These are phyloP conservation scores for Ophiocordyceps camponoti-rufipedis DNA, from an alignment of 2,329 filamentous ascomycete species.

Conservation along the genomic window DNA sequence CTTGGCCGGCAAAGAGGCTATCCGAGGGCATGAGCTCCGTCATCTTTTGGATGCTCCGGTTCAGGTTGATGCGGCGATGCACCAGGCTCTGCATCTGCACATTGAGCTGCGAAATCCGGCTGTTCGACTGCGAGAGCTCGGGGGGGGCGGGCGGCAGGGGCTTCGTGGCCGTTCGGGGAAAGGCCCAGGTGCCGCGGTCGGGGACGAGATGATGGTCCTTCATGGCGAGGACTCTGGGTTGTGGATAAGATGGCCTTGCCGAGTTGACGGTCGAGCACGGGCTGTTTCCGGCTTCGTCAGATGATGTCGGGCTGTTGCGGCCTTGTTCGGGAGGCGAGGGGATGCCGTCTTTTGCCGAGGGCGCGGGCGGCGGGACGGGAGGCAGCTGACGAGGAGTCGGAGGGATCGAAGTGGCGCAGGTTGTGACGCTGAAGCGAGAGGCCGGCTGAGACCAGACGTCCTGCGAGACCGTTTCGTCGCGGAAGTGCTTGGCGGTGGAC, in stretches of 20 bases:
- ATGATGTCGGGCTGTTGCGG: not conserved
- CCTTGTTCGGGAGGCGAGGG: not conserved
- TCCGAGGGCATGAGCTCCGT: constrained; percentile 60
- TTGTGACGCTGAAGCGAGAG: constrained; percentile 47
- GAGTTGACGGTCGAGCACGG: constrained; percentile 8
- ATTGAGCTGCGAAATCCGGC: constrained; percentile 49
- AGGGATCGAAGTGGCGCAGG: constrained; percentile 31
- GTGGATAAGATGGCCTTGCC: not conserved
- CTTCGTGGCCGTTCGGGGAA: constrained; percentile 28
- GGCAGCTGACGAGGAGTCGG: constrained; percentile 10
- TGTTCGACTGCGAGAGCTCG: constrained; percentile 35
- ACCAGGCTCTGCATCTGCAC: constrained; percentile 45
- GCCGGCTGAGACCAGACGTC: constrained; percentile 29
- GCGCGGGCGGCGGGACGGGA: constrained; percentile 7
- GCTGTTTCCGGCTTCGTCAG: not conserved
- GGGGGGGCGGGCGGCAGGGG: constrained; percentile 42
- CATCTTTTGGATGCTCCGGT: constrained; percentile 56
- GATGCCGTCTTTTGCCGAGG: constrained; percentile 3
- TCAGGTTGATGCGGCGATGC: constrained; percentile 53
- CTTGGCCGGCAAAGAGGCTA: constrained; percentile 45
- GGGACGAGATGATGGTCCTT: constrained; percentile 1
- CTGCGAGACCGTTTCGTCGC: constrained; percentile 5
- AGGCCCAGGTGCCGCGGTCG: constrained; percentile 11
- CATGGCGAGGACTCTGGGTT: constrained; percentile 1
- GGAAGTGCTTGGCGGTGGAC: constrained; percentile 4